These are phyloP conservation scores for Beauveria varroae DNA, from an alignment of 2,329 filamentous ascomycete genomes.

Conservation along the genomic window DNA sequence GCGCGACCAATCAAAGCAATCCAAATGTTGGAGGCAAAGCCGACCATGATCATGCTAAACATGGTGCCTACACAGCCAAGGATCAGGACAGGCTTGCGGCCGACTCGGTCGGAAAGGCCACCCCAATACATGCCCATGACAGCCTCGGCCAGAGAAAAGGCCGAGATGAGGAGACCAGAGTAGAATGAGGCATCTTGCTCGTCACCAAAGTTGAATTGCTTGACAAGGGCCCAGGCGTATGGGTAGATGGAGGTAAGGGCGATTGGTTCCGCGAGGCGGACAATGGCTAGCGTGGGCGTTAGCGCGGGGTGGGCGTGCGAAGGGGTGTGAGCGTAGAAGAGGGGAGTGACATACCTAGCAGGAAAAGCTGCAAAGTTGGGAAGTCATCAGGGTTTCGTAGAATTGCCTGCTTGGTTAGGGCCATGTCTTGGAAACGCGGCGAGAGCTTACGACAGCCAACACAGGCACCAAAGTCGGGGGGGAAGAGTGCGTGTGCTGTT, in stretches of 20 bases:
- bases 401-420: slow-evolving; percentile 42
- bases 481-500: slow-evolving; percentile 17
- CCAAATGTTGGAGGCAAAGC: slow-evolving; percentile 78
- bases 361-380: slow-evolving; percentile 72
- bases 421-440: slow-evolving; percentile 39
- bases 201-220: slow-evolving; percentile 64
- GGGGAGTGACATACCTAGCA: slow-evolving; percentile 57
- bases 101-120: slow-evolving; percentile 69
- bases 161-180: slow-evolving; percentile 78
- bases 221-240: slow-evolving; percentile 80
- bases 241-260: slow-evolving; percentile 90
- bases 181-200: slow-evolving; percentile 77
- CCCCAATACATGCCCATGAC: slow-evolving; percentile 87
- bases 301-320: slow-evolving; percentile 10
- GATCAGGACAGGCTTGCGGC: slow-evolving; percentile 78
- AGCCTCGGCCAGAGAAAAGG: slow-evolving; percentile 76
- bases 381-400: slow-evolving; percentile 64
- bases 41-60: slow-evolving; percentile 74
- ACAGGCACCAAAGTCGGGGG: slow-evolving; percentile 24
- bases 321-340: neutral
- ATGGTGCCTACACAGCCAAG: slow-evolving; percentile 77
- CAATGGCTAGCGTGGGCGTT: slow-evolving; percentile 57
- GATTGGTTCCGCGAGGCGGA: slow-evolving; percentile 86
- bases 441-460: slow-evolving; percentile 37
- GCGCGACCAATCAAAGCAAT: slow-evolving; percentile 69